A percentile compares a stretch with the other conserved stretches of the same genome.
Conservation (phyloP, 495 filamentous ascomycete genomes). For the Cairneyella variabilis region DNA sequence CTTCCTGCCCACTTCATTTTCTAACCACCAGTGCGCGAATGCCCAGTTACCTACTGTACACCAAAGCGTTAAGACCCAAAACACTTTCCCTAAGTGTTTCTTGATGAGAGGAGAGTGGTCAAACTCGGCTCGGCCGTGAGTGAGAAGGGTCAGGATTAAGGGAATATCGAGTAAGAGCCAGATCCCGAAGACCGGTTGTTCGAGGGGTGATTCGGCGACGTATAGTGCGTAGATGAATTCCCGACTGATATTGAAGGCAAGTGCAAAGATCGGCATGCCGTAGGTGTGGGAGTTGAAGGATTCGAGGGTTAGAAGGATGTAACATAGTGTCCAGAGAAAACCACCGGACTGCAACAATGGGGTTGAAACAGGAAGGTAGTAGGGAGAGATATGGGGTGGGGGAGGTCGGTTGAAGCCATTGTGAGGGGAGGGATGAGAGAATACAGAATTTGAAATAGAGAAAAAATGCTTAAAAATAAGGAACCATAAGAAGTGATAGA, state of each 20-base stretch:
- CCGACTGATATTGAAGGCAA: constrained; percentile 42
- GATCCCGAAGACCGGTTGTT: constrained; percentile 35
- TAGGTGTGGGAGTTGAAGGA: constrained; percentile 36
- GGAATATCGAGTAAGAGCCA: constrained; percentile 41
- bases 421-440: too few species aligned
- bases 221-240: constrained; percentile 38
- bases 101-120: constrained; percentile 31
- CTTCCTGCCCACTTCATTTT: constrained; percentile 29
- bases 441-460: not conserved
- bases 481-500: not conserved
- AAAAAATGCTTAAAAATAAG: not conserved
- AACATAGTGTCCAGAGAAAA: constrained; percentile 36
- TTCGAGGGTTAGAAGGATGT: constrained; percentile 37
- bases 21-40: constrained; percentile 37
- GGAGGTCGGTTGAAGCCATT: constrained; percentile 41
- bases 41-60: constrained; percentile 29
- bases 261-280: constrained; percentile 41
- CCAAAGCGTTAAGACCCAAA: constrained; percentile 26
- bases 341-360: constrained; percentile 36
- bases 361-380: constrained; percentile 32
- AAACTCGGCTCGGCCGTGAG: constrained; percentile 35
- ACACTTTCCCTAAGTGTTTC: constrained; percentile 30
- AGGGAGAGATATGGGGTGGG: constrained; percentile 32
- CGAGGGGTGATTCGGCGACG: constrained; percentile 34
- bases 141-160: constrained; percentile 35